Evolutionary conservation across 2,329 filamentous ascomycete genomes (phyloP).

Genomic region (Fusarium stilboides): DNA sequence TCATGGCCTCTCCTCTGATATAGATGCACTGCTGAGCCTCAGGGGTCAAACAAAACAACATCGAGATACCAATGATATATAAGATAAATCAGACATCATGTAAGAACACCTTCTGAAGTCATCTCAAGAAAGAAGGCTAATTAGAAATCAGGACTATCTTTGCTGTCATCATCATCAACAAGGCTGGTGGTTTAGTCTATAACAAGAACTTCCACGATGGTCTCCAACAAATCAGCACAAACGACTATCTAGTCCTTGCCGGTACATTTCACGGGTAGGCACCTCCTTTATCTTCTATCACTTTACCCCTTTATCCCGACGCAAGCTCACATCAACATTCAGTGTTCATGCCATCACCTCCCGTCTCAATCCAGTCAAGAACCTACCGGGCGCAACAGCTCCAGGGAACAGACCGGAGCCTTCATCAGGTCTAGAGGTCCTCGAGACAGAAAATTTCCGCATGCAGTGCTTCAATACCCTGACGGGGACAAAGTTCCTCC

Average conservation of each 20-base stretch:
- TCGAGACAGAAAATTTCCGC: conserved; percentile 95
- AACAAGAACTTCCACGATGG: conserved; percentile 93
- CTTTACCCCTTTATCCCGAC: conserved; percentile 19
- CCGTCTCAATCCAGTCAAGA: conserved; percentile 71
- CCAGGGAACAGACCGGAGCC: conserved; percentile 70
- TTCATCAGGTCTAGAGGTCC: conserved; percentile 86
- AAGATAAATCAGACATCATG: conserved; percentile 36
- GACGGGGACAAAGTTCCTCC: conserved; percentile 94
- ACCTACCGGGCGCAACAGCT: conserved; percentile 53
- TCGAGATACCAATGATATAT: conserved; percentile 22
- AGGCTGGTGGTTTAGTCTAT: conserved; percentile 96
- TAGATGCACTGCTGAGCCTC: conserved; percentile 46
- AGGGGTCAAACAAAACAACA: conserved; percentile 31
- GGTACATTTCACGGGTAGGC: conserved; percentile 94
- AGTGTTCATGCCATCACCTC: conserved; percentile 80
- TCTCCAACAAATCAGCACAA: conserved; percentile 90
- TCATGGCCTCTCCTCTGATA: conserved; percentile 40
- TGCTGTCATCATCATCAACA: conserved; percentile 97
- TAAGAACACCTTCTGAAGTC: background rate
- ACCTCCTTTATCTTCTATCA: conserved; percentile 6
- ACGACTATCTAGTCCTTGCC: conserved; percentile 96
- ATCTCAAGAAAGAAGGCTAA: conserved; percentile 4
- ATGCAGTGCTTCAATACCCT: conserved; percentile 96
- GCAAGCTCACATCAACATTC: conserved; percentile 25
- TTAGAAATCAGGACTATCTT: conserved; percentile 83